Evolutionary conservation across 495 filamentous ascomycete species (phyloP), one percentile per base, ranked within the genome.

Genomic region (Xylaria sp.): DNA sequence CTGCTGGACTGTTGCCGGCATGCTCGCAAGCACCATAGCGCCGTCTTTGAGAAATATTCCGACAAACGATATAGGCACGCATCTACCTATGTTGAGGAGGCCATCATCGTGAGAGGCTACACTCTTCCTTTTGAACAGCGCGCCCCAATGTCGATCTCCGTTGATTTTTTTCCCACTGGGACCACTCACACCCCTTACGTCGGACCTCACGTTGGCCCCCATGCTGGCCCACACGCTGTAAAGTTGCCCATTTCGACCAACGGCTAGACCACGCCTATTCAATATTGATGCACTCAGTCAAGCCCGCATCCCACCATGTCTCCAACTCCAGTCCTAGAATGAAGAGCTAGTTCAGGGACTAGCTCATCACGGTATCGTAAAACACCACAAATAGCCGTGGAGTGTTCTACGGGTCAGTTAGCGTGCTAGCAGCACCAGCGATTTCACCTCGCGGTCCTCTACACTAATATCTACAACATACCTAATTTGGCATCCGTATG

Each of bases 41-140:
- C 94, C 26, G 90, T 99, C 70, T 98, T 87, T 74, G 93, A 98
- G 24, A 99, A 99, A 81, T 99, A 97, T 80, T 85, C 88, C 8
- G 91, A 93, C 76, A 91, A 88, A 67, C 89, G 92, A 41, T 98
- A 91, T 84, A 95, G 94, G 84, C 85, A 89, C 33, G 92, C 92
- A 3, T 92, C 95, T n/a, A 75, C 88, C 21, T 97, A 90, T 72
- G 95, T 96, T 37, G 88, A 94, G 75, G 82, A 80, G 24, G 91
- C 94, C 82, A 87, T 97, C 71, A 78, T 59, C 33, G 33, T 79
- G 59, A 85, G 84, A 62, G 92, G 86, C 9, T 85, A 83, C 57
- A 73, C 67, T 15, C 78, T 88, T 15, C 77, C 82, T 0, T 75
- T 79, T 41, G 73, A 80, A 55, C 52, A 67, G 15, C 43, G 33